Percentiles rank a stretch among this genome's conserved stretches.
phyloP scores from a whole-genome alignment of 2,329 filamentous ascomycete species.

The Sporothrix brasiliensis region DNA sequence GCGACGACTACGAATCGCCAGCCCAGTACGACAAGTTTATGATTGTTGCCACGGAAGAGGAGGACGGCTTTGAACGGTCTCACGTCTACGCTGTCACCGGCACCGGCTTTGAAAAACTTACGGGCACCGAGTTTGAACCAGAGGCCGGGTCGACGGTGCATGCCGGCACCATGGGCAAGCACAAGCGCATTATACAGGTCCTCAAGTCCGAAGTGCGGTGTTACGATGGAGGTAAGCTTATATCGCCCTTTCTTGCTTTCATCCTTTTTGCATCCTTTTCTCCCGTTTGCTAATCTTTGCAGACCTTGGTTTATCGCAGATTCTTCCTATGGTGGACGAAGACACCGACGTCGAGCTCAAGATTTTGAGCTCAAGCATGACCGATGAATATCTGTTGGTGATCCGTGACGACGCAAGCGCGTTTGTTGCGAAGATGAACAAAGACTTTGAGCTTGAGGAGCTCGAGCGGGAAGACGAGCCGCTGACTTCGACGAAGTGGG shows the following conservation, averaged over 20 bases:
- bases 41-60: constrained; percentile 74
- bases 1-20: constrained; percentile 60
- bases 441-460: constrained; percentile 82
- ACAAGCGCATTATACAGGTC: constrained; percentile 83
- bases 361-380: constrained; percentile 78
- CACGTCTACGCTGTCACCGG: constrained; percentile 76
- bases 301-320: constrained; percentile 88
- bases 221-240: constrained; percentile 79
- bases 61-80: constrained; percentile 69
- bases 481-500: constrained; percentile 69
- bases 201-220: constrained; percentile 83
- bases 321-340: constrained; percentile 90
- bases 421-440: constrained; percentile 76
- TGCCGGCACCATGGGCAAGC: constrained; percentile 78
- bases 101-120: constrained; percentile 72
- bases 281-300: constrained; percentile 32
- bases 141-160: constrained; percentile 86
- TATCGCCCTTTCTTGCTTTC: too few relatives aligned
- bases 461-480: constrained; percentile 65
- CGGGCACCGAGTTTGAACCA: constrained; percentile 87
- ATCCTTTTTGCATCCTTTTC: background rate
- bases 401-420: constrained; percentile 82
- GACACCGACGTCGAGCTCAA: constrained; percentile 80
- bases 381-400: constrained; percentile 82
- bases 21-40: constrained; percentile 76